phyloP scores from a whole-genome alignment of 164 flowering plant species.

The Magnolia officinalis region DNA sequence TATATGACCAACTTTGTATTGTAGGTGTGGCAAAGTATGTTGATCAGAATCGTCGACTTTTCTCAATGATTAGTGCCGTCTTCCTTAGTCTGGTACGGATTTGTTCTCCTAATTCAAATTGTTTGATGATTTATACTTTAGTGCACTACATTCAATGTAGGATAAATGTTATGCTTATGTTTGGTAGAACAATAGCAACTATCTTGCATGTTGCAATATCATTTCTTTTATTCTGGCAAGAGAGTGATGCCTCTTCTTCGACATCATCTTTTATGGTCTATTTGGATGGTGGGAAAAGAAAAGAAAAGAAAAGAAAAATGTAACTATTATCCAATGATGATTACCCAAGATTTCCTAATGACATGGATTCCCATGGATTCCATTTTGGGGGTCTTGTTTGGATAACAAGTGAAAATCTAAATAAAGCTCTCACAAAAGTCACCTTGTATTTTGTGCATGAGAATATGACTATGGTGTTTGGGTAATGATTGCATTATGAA shows the following conservation, averaged over 20 bases:
- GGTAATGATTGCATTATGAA: too few relatives aligned
- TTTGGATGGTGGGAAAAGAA: neutral
- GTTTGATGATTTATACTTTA: neutral
- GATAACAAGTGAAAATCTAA: too few relatives aligned
- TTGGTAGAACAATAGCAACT: neutral
- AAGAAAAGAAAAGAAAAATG: too few relatives aligned
- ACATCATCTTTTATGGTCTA: neutral
- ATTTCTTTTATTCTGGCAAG: neutral
- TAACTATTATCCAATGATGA: too few relatives aligned
- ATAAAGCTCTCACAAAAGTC: too few relatives aligned
- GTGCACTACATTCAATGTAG: too few relatives aligned
- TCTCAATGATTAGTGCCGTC: conserved; percentile 62
- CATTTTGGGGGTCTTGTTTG: too few relatives aligned
- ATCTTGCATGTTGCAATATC: neutral
- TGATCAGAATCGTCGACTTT: conserved; percentile 62
- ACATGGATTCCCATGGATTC: too few relatives aligned
- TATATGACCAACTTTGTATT: neutral
- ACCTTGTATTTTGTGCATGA: too few relatives aligned
- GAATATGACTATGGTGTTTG: too few relatives aligned
- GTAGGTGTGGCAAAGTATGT: conserved; percentile 64
- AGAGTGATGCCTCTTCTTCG: neutral
- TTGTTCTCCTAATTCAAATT: neutral
- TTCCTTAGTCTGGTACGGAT: conserved; percentile 74
- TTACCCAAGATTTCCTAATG: too few relatives aligned
- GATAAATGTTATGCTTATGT: neutral